Base-by-base conservation (phyloP, 257 asterid genomes). In the Plectranthus barbatus region DNA sequence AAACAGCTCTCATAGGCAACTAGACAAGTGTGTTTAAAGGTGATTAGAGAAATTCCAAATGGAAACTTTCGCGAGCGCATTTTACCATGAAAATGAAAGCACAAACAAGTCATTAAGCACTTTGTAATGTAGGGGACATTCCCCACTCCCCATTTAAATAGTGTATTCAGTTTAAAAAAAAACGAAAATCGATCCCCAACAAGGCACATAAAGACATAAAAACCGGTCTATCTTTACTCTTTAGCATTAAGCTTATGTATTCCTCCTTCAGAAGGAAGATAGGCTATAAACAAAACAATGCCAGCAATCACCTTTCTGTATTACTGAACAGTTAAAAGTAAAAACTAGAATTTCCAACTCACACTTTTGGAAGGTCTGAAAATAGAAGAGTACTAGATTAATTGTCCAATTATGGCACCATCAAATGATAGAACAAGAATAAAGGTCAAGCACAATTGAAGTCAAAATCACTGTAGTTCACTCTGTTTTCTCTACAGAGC, bases 401-500 rank as follows among this genome's bases (percentile, higher is more conserved):
- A 48, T 15, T 19, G 42, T 61, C 54, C 54, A 66, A 54, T 14
- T 17, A 10, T 9, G 55, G 13, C 48, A 14, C 34, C 56, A 55
- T 52, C 48, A 29, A 29, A 62, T 36, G 21, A 26, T 49, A 40
- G 23, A 42, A 61, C n/a, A 53, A n/a, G 37, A 36, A 55, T 21
- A 9, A 24, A 64, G 18, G 40, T 29, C 23, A 39, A 62, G n/a
- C 23, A n/a, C 49, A 40, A 4, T 72, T 60, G 31, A 57, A 57
- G 45, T 57, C 56, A 72, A 53, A 72, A 46, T 55, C 24, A 34
- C 42, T 69, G 40, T 20, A 39, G 36, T 39, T 33, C 20, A 49
- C 55, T 56, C 33, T 14, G 8, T 40, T 41, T 62, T 50, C n/a
- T 74, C 53, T 18, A 4, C 34, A 31, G 63, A 33, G 46, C 56